Percentiles rank a stretch among this genome's conserved stretches.
Conservation (phyloP, 805 yeast species). For the Candida krabiensis region DNA sequence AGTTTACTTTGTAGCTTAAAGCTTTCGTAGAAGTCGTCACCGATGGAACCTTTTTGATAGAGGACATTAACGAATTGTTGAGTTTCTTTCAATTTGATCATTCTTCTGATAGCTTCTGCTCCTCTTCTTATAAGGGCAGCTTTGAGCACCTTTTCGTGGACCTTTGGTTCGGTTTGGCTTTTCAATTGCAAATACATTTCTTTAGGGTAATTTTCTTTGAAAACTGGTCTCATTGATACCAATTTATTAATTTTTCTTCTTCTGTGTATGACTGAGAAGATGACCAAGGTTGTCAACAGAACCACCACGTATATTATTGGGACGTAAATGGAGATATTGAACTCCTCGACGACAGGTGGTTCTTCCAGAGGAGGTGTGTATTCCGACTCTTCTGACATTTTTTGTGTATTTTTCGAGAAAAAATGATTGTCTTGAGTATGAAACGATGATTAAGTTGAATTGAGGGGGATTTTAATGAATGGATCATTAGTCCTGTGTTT, state of each 20-base stretch:
- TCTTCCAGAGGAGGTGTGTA: conserved; percentile 7
- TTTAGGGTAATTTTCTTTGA: conserved; percentile 64
- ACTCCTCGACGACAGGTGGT: conserved; percentile 30
- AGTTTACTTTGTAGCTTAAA: conserved; percentile 74
- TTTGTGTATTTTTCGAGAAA: no score
- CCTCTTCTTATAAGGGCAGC: conserved; percentile 59
- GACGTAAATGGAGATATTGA: conserved; percentile 58
- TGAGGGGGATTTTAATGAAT: neutral
- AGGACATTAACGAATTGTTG: conserved; percentile 67
- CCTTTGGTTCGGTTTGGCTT: conserved; percentile 50
- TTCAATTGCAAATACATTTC: conserved; percentile 63
- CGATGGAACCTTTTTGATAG: conserved; percentile 86
- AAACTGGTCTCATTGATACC: conserved; percentile 67
- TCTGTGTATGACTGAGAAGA: conserved; percentile 71
- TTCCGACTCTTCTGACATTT: conserved; percentile 18
- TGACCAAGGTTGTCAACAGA: conserved; percentile 60
- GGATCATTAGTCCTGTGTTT: no score
- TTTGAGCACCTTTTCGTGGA: conserved; percentile 58
- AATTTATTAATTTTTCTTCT: conserved; percentile 52
- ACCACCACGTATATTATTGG: conserved; percentile 77
- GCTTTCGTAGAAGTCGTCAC: conserved; percentile 84
- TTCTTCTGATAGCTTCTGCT: conserved; percentile 84
- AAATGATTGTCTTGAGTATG: no score
- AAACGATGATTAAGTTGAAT: no score
- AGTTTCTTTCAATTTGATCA: conserved; percentile 77